Evolutionary conservation across 169 alveolate genomes (phyloP).

Genomic region (Eimeria sp.): DNA sequence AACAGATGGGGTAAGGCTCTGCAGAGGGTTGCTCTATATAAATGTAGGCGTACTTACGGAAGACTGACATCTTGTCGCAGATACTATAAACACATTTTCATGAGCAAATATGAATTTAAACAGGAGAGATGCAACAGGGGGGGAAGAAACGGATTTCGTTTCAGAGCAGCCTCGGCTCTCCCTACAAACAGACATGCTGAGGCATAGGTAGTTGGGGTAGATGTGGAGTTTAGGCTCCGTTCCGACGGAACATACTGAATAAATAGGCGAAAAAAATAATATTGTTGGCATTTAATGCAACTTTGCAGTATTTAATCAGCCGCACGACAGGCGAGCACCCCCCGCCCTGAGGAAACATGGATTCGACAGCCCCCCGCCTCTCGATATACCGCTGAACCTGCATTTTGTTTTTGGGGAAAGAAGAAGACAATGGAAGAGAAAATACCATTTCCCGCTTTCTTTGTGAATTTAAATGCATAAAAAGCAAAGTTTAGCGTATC

Average conservation of each 20-base stretch:
- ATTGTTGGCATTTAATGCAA: not conserved
- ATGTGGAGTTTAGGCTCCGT: not conserved
- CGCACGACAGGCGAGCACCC: constrained; percentile 41
- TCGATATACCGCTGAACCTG: constrained; percentile 1
- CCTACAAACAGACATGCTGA: not conserved
- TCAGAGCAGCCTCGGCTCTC: not conserved
- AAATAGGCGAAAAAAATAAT: not conserved
- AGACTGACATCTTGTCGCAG: not conserved
- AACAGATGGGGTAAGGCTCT: too few species aligned
- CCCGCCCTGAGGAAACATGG: not conserved
- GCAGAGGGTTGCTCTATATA: too few species aligned
- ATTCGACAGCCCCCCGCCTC: constrained; percentile 33
- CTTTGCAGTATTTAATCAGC: not conserved
- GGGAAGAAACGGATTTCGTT: not conserved
- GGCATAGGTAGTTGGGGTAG: not conserved
- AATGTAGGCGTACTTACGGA: not conserved
- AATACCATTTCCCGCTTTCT: not conserved
- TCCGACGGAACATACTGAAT: not conserved
- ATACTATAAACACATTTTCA: not conserved
- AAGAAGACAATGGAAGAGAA: not conserved
- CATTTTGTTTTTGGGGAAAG: not conserved
- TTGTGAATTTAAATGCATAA: not conserved
- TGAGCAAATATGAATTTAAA: not conserved
- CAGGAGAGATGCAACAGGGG: not conserved
- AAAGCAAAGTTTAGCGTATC: not conserved